Evolutionary conservation across 2,329 filamentous ascomycete genomes (phyloP), one percentile per base, ranked within the genome.

Genomic region (Cadophora sp.): DNA sequence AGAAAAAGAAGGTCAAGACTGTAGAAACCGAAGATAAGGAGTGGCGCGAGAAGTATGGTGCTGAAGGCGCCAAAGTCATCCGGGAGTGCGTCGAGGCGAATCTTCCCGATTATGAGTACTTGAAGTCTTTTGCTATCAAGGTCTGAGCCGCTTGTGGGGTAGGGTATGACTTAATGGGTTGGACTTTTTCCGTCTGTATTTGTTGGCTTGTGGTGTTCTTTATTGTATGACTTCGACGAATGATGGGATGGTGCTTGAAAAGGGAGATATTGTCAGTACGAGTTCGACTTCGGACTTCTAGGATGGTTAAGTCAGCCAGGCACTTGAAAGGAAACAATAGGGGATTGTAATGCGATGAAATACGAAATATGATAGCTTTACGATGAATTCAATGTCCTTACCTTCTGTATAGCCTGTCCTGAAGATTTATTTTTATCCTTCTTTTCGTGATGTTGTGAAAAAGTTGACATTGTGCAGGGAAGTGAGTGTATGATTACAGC

Each of bases 101-200:
- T 74, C 81, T 92, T 58, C 82, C 84, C 60, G 85, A 93, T 76
- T 96, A 96, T 78, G 91, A 95, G 79, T 93, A 94, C 77, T 81
- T 96, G 79, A 94, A 91, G 85, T 85, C 87, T 74, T 96, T 93
- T 80, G 89, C 89, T 68, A 83, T 93, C 75, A 86, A 87, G 78
- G 81, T 87, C 69, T 87, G 59, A 18, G 7, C 27, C 27, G 27
- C 27, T 30, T 3, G 3, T 6, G 27, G 27, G 6, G 3, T 30
- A 30, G 6, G 30, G 48, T 30, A 30, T 18, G 16, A 39, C 11
- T 6, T 41, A 18, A 41, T 22, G 20, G n/a, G 24, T 22, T 5
- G 45, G 45, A 33, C 16, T 33, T 53, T 33, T 53, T 7, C 24
- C 13, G 7, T 4, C 27, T 27, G 5, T n/a, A 18, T 33, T 16